phyloP scores from a whole-genome alignment of 2,329 filamentous ascomycete genomes.

The Penicillium sclerotiorum region DNA sequence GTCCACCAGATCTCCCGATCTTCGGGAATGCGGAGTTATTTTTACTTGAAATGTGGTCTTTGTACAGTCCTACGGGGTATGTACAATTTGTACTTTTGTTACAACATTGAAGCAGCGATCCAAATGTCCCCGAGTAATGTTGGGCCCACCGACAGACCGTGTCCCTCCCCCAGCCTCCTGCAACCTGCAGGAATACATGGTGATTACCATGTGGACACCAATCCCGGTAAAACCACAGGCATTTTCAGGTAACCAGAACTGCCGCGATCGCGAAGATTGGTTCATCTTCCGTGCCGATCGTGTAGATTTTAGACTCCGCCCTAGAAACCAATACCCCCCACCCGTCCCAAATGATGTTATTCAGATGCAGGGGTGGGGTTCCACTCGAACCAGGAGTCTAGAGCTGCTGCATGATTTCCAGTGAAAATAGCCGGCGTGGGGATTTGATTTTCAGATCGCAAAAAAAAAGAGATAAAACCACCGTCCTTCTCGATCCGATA shows the following conservation, averaged over 20 bases:
- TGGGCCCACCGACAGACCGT: too few relatives aligned
- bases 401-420: slow-evolving; percentile 8
- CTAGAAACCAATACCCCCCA: slow-evolving; percentile 18
- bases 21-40: too few relatives aligned
- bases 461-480: slow-evolving; percentile 19
- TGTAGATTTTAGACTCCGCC: slow-evolving; percentile 15
- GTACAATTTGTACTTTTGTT: too few relatives aligned
- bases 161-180: too few relatives aligned
- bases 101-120: too few relatives aligned
- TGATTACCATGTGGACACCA: neutral
- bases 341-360: slow-evolving; percentile 5
- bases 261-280: too few relatives aligned
- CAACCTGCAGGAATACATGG: too few relatives aligned
- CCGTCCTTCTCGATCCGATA: neutral
- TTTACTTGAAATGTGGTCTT: too few relatives aligned
- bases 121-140: too few relatives aligned
- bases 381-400: slow-evolving; percentile 7
- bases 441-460: slow-evolving; percentile 14
- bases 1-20: neutral
- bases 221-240: neutral
- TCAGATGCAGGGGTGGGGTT: slow-evolving; percentile 5
- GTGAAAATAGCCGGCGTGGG: slow-evolving; percentile 8
- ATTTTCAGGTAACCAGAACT: too few relatives aligned
- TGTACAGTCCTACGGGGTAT: too few relatives aligned
- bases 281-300: slow-evolving; percentile 16